Conservation (phyloP, 208 protist genomes). For the Acanthamoeba triangularis region DNA sequence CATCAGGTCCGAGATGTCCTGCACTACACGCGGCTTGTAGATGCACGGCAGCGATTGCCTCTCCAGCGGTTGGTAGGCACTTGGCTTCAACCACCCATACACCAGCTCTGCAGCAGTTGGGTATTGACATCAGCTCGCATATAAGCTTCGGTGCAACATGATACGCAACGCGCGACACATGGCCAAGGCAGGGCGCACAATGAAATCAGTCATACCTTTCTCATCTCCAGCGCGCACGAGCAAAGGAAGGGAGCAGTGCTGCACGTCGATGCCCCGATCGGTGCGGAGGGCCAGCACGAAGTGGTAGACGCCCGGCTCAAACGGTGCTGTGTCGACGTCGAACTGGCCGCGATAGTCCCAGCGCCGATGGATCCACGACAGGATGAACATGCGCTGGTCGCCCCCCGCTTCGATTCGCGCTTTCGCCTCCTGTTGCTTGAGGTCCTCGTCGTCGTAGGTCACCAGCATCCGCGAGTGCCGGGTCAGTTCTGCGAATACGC, state of each 20-base stretch:
- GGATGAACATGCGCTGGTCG: conserved; percentile 3
- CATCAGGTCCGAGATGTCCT: background rate
- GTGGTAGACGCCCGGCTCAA: conserved; percentile 39
- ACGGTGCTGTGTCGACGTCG: conserved; percentile 1
- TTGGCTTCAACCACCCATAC: background rate
- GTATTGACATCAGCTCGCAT: too few species aligned
- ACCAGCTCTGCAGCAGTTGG: background rate
- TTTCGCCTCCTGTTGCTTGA: background rate
- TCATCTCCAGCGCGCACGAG: background rate
- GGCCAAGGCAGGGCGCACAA: background rate
- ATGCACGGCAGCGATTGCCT: background rate
- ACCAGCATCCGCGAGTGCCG: background rate
- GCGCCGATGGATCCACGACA: background rate
- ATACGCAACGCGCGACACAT: background rate
- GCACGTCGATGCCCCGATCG: background rate
- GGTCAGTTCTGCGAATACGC: background rate
- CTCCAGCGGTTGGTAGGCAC: background rate
- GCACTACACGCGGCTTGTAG: background rate
- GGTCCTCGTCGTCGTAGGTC: background rate
- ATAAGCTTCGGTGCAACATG: background rate
- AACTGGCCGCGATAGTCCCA: background rate
- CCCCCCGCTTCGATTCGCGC: background rate
- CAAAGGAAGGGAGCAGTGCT: background rate
- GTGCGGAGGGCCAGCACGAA: background rate
- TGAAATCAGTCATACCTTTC: background rate